A percentile compares a stretch with the other conserved stretches of the same genome.
Evolutionary conservation across 257 asterid genomes (phyloP).

Genomic region (Catharanthus roseus): DNA sequence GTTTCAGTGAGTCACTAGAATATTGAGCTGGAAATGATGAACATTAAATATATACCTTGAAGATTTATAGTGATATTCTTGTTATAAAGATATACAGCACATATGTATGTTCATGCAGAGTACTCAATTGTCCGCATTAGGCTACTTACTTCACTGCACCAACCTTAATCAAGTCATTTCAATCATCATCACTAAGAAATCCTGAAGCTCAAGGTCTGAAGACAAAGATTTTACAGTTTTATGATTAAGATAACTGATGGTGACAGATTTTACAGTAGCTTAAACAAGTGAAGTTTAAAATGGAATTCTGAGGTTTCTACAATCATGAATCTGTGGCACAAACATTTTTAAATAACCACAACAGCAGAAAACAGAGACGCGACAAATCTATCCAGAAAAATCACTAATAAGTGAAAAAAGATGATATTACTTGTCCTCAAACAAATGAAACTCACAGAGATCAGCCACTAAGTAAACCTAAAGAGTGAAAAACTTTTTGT

Average conservation of each 20-base stretch:
- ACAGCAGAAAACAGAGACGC: background rate
- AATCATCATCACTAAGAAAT: background rate
- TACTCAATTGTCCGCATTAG: background rate
- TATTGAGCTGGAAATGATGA: background rate
- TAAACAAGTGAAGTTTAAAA: background rate
- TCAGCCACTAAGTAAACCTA: background rate
- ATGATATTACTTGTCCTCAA: background rate
- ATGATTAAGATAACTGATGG: background rate
- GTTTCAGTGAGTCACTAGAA: background rate
- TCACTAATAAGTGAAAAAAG: background rate
- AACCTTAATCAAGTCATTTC: background rate
- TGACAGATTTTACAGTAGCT: background rate
- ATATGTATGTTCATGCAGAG: background rate
- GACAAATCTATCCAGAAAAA: no score
- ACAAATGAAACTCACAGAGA: background rate
- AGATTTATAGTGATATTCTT: background rate
- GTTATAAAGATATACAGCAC: background rate
- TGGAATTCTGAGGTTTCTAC: background rate
- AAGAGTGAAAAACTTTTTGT: background rate
- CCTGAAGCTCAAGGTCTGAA: constrained; percentile 5
- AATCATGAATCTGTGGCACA: background rate
- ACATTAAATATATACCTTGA: background rate
- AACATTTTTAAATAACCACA: background rate
- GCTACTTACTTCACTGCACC: background rate
- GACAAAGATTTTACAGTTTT: background rate